These are phyloP conservation scores for Fusarium sp. DNA, from an alignment of 2,329 filamentous ascomycete genomes.

Conservation along the genomic window DNA sequence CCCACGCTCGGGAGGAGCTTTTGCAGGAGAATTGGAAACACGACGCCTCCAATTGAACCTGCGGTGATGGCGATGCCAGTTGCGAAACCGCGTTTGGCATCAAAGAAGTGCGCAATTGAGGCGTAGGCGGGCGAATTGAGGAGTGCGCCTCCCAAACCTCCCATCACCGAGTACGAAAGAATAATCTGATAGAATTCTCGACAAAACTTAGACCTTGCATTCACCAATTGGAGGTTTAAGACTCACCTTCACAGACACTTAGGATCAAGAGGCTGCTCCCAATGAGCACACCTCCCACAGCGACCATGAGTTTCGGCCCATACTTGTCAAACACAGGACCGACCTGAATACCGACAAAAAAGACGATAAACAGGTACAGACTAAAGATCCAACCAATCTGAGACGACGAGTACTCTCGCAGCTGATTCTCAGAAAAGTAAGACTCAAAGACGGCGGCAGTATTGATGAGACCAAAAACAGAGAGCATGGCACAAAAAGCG, in stretches of 20 bases:
- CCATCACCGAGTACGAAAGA: constrained; percentile 78
- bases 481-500: constrained; percentile 74
- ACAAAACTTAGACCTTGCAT: neutral
- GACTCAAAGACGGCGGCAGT: constrained; percentile 71
- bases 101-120: constrained; percentile 83
- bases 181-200: constrained; percentile 81
- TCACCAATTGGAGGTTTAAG: neutral
- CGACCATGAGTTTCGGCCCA: constrained; percentile 76
- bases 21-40: constrained; percentile 66
- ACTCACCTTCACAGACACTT: constrained; percentile 68
- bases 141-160: constrained; percentile 78
- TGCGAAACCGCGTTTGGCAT: constrained; percentile 77
- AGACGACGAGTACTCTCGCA: constrained; percentile 73
- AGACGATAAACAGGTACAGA: constrained; percentile 83
- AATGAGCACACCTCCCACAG: constrained; percentile 71
- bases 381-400: constrained; percentile 89
- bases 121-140: constrained; percentile 83
- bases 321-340: constrained; percentile 84
- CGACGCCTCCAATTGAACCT: constrained; percentile 75
- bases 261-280: constrained; percentile 73
- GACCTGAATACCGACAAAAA: constrained; percentile 85
- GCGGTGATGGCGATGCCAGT: constrained; percentile 86
- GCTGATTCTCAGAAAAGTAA: constrained; percentile 79
- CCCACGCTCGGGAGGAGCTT: constrained; percentile 60
- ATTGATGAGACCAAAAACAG: constrained; percentile 75